Conservation (phyloP, 1,284 basidiomycete genomes). For the Puccinia novopanici region DNA sequence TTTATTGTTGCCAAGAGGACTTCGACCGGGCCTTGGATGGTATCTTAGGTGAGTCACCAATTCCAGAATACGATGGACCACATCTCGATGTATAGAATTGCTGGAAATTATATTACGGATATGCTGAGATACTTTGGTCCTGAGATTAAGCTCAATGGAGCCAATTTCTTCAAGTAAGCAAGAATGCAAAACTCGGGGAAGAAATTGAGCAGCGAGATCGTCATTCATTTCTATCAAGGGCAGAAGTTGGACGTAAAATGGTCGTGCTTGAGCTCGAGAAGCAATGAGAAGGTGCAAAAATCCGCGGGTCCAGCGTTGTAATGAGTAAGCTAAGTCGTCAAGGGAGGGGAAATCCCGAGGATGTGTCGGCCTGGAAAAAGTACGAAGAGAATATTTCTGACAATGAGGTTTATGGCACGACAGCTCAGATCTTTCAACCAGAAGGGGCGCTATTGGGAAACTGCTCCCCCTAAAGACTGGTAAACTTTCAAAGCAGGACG, state of each 20-base stretch:
- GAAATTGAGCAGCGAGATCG: conserved; percentile 68
- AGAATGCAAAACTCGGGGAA: conserved; percentile 76
- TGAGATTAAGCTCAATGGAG: conserved; percentile 13
- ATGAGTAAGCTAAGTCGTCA: not conserved
- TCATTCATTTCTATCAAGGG: conserved; percentile 66
- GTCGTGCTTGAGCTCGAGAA: conserved; percentile 18
- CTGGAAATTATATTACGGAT: conserved; percentile 34
- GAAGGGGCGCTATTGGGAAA: conserved; percentile 18
- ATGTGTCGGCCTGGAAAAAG: not conserved
- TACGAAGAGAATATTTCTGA: not conserved
- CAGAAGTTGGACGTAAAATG: conserved; percentile 69
- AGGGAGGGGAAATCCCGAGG: conserved; percentile 28
- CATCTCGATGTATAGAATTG: conserved; percentile 61
- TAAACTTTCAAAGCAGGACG: conserved; percentile 3
- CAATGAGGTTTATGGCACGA: not conserved
- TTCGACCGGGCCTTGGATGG: conserved; percentile 64
- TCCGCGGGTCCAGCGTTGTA: conserved; percentile 28
- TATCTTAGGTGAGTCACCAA: conserved; percentile 78
- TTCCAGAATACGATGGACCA: conserved; percentile 71
- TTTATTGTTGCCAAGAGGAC: conserved; percentile 70
- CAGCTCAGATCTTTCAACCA: conserved; percentile 17
- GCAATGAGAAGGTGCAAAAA: conserved; percentile 42
- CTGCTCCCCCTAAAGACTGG: not conserved
- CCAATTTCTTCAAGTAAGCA: conserved; percentile 62
- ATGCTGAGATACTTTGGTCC: conserved; percentile 10